These are phyloP conservation scores for Colletotrichum noveboracense DNA, from an alignment of 2,329 filamentous ascomycete species.

Conservation along the genomic window DNA sequence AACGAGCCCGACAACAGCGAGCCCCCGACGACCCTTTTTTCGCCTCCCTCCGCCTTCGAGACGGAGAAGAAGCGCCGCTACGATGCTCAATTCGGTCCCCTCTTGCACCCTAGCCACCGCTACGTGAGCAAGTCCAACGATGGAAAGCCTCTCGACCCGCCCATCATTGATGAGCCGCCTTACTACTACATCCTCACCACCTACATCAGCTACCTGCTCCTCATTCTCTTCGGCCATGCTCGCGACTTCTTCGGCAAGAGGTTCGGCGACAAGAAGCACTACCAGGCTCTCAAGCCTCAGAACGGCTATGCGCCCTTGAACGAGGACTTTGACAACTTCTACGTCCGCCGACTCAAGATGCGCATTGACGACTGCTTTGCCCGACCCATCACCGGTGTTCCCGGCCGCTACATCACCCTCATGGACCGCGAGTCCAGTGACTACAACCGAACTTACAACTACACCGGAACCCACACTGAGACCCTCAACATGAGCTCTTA, in stretches of 20 bases:
- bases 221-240: conserved; percentile 94
- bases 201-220: conserved; percentile 95
- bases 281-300: conserved; percentile 79
- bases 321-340: conserved; percentile 99
- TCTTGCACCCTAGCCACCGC: conserved; percentile 79
- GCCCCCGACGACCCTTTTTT: conserved; percentile 78
- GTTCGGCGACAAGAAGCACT: conserved; percentile 82
- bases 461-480: conserved; percentile 89
- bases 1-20: conserved; percentile 77
- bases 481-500: conserved; percentile 99
- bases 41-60: conserved; percentile 86
- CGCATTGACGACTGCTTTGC: conserved; percentile 97
- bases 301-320: conserved; percentile 96
- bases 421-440: conserved; percentile 91
- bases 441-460: conserved; percentile 88
- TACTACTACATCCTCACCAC: conserved; percentile 98
- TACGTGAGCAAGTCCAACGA: conserved; percentile 84
- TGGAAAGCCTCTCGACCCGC: conserved; percentile 79
- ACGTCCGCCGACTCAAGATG: conserved; percentile 89
- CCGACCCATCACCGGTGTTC: conserved; percentile 89
- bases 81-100: conserved; percentile 90
- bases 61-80: conserved; percentile 74
- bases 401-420: conserved; percentile 90
- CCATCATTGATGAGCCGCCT: conserved; percentile 91
- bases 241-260: conserved; percentile 98